Evolutionary conservation across 1,284 basidiomycete genomes (phyloP).

Genomic region (Sporisorium reilianum): DNA sequence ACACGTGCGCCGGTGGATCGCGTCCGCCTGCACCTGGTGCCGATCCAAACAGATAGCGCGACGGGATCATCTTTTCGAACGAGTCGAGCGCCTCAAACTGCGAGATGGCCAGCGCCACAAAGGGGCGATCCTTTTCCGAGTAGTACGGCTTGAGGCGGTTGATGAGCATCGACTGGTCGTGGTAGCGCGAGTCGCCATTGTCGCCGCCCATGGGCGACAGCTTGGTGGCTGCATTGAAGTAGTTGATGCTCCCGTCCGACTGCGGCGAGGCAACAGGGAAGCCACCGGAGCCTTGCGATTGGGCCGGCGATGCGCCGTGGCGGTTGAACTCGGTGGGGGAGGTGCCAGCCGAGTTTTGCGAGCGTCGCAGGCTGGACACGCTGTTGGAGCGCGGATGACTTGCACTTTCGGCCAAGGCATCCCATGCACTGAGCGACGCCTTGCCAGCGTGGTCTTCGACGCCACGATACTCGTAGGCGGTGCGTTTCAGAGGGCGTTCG

Average conservation of each 20-base stretch:
- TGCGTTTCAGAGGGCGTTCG: conserved; percentile 28
- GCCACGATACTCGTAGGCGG: conserved; percentile 19
- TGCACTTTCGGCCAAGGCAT: conserved; percentile 38
- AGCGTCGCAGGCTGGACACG: conserved; percentile 35
- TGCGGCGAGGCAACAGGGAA: conserved; percentile 30
- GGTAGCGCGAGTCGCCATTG: conserved; percentile 44
- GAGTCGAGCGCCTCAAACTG: conserved; percentile 59
- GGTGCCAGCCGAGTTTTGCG: conserved; percentile 40
- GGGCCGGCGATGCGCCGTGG: conserved; percentile 32
- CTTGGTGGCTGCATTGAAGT: conserved; percentile 34
- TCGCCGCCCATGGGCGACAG: conserved; percentile 28
- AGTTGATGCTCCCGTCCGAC: conserved; percentile 34
- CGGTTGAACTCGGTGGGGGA: conserved; percentile 45
- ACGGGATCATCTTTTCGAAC: conserved; percentile 56
- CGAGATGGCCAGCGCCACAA: conserved; percentile 55
- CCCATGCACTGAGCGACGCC: conserved; percentile 41
- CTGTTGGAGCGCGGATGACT: conserved; percentile 45
- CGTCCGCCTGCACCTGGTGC: conserved; percentile 23
- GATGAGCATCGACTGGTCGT: conserved; percentile 54
- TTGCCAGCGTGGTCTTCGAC: conserved; percentile 29
- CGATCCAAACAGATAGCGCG: conserved; percentile 54
- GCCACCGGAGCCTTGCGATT: conserved; percentile 44
- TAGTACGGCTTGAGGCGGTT: conserved; percentile 52
- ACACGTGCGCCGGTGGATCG: conserved; percentile 49
- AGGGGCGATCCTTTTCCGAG: conserved; percentile 51